Percentiles rank a stretch among this genome's conserved stretches.
Evolutionary conservation across 805 yeast genomes (phyloP).

Genomic region (Candida nonsorbophila): DNA sequence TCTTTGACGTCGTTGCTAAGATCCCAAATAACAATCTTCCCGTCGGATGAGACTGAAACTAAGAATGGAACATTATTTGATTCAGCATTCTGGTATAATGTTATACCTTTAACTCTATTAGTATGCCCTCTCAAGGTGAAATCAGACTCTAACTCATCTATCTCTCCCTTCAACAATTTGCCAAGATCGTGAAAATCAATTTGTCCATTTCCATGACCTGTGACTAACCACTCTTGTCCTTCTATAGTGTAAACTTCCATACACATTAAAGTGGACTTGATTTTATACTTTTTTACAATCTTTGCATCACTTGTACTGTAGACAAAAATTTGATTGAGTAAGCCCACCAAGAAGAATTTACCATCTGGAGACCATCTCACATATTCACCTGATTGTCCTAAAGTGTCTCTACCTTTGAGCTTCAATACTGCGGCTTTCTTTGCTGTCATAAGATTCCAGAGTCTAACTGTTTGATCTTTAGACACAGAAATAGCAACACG

Average conservation of each 20-base stretch:
- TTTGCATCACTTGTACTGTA: constrained; percentile 62
- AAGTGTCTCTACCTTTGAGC: constrained; percentile 60
- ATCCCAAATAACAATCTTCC: constrained; percentile 90
- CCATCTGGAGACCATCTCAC: constrained; percentile 69
- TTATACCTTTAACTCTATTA: constrained; percentile 76
- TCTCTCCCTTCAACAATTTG: constrained; percentile 15
- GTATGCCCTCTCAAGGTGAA: constrained; percentile 76
- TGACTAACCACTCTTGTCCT: constrained; percentile 51
- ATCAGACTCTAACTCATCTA: constrained; percentile 37
- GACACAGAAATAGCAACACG: constrained; percentile 87
- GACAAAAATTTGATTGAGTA: constrained; percentile 56
- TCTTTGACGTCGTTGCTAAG: constrained; percentile 46
- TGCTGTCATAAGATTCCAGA: constrained; percentile 97
- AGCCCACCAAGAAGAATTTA: constrained; percentile 71
- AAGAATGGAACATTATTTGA: constrained; percentile 41
- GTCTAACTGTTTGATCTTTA: constrained; percentile 72
- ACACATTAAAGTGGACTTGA: constrained; percentile 61
- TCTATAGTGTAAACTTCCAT: constrained; percentile 46
- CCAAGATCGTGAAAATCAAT: constrained; percentile 52
- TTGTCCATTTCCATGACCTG: constrained; percentile 69
- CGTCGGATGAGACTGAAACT: constrained; percentile 87
- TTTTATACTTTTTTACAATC: constrained; percentile 47
- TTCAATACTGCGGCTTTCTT: constrained; percentile 85
- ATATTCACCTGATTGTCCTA: constrained; percentile 58
- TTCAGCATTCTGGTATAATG: constrained; percentile 41